These are phyloP conservation scores for Cladosporium sp. DNA, from an alignment of 2,329 filamentous ascomycete species.

Conservation along the genomic window DNA sequence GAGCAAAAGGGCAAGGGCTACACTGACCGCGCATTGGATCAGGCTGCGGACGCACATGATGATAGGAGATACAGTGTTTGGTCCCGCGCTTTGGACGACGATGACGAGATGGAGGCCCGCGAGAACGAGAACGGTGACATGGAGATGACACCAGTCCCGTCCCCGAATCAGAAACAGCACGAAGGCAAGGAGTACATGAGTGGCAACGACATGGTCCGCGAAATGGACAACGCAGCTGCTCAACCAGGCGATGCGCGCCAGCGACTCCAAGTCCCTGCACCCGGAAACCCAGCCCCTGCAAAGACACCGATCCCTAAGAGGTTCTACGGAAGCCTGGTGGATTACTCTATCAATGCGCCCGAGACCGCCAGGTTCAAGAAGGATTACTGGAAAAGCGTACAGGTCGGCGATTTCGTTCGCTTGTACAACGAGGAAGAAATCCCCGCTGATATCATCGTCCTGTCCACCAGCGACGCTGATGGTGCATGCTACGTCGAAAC, in stretches of 20 bases:
- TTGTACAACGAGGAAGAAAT: constrained; percentile 95
- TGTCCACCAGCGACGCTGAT: constrained; percentile 89
- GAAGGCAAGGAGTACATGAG: constrained; percentile 30
- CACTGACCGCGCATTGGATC: constrained; percentile 45
- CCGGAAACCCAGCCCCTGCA: constrained; percentile 16
- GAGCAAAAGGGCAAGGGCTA: constrained; percentile 43
- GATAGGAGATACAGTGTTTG: constrained; percentile 44
- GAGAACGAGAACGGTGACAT: constrained; percentile 59
- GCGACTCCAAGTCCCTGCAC: constrained; percentile 25
- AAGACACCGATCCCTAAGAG: constrained; percentile 36
- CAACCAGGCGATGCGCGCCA: constrained; percentile 18
- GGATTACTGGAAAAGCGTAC: constrained; percentile 90
- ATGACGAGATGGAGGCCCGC: constrained; percentile 29
- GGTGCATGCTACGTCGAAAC: constrained; percentile 97
- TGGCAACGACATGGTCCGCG: constrained; percentile 11
- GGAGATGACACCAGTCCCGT: constrained; percentile 92
- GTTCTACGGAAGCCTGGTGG: constrained; percentile 64
- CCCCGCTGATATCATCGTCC: constrained; percentile 84
- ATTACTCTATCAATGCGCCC: constrained; percentile 57
- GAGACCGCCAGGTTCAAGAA: constrained; percentile 82
- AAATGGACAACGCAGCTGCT: constrained; percentile 17
- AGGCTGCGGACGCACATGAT: constrained; percentile 40
- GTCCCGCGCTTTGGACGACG: constrained; percentile 40
- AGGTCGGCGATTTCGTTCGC: constrained; percentile 93
- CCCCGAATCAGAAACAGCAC: constrained; percentile 49